Evolutionary conservation across 768 basidiomycete genomes (phyloP), one percentile per base, ranked within the genome.

Genomic region (Amanita pseudoporphyria): DNA sequence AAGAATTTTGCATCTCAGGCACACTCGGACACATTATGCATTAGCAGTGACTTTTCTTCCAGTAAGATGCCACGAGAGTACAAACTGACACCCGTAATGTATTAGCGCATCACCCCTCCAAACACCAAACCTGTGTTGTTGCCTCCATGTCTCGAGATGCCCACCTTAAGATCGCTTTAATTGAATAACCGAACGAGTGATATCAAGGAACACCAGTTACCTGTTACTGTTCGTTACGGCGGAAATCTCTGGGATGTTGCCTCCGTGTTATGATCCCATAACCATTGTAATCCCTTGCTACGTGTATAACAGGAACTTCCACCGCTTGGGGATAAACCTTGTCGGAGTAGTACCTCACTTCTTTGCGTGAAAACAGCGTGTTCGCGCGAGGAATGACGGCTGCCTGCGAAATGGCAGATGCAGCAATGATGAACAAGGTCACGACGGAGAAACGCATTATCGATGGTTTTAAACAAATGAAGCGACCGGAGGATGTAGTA

Each of bases 391-490:
- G 58, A 26, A 66, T 52, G 40, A 61, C 58, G 18, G 63, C 63
- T 18, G 64, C 65, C 46, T 60, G 49, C 28, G 62, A 53, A 40
- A 60, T 50, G 49, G 57, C 56, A 37, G 56, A 55, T 49, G 58
- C 53, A 47, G 59, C 52, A 43, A 60, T 51, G 53, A 56, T 31
- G 45, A 50, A 21, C 7, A 50, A 35, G 10, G 49, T 50, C 40
- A 56, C 45, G 47, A 56, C 45, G 18, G 56, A 55, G 59, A 63
- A 58, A 54, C 61, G 65, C 65, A 67, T 64, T 45, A 37, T 60
- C 57, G 51, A n/a, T 36, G 45, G 46, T 28, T 28, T 7, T 4
- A 28, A 28, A 35, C 36, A 14, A 45, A 14, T 38, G 28, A 49
- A 18, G 21, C n/a, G 40, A 51, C 22, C 30, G 30, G 21, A 37